Conservation (phyloP, 176 grass and related monocot genomes). For the Rhipidocladum racemiflorum region DNA sequence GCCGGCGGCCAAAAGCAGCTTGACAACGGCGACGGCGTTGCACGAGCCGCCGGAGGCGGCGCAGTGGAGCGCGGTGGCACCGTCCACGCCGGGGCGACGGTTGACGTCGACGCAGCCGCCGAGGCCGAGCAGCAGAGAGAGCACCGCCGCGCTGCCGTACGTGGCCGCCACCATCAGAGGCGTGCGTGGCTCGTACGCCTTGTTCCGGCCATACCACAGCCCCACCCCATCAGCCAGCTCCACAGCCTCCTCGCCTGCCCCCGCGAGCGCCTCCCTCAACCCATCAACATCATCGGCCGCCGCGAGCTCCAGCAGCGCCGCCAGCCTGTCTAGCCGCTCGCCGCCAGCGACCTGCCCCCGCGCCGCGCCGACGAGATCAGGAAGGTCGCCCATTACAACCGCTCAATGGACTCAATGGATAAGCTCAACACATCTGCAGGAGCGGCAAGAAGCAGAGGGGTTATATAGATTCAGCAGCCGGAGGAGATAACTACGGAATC, state of each 20-base stretch:
- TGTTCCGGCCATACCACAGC: slow-evolving; percentile 71
- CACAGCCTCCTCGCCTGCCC: slow-evolving; percentile 4
- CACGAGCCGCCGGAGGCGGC: slow-evolving; percentile 59
- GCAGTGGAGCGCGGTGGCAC: slow-evolving; percentile 73
- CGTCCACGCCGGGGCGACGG: slow-evolving; percentile 33
- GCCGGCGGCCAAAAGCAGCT: slow-evolving; percentile 59
- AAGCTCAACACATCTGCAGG: slow-evolving; percentile 31
- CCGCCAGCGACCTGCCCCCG: slow-evolving; percentile 20
- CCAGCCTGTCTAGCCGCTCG: slow-evolving; percentile 33
- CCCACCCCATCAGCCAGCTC: slow-evolving; percentile 52
- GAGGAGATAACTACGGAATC: slow-evolving; percentile 26
- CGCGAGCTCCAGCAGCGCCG: slow-evolving; percentile 64
- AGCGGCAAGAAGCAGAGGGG: background rate
- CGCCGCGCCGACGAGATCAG: slow-evolving; percentile 32
- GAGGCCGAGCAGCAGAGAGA: slow-evolving; percentile 48
- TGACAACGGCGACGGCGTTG: slow-evolving; percentile 49
- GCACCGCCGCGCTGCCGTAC: slow-evolving; percentile 56
- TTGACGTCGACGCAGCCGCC: slow-evolving; percentile 54
- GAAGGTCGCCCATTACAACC: slow-evolving; percentile 36
- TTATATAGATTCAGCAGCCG: slow-evolving; percentile 31
- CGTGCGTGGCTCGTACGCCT: slow-evolving; percentile 65
- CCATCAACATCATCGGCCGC: slow-evolving; percentile 52
- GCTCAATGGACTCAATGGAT: background rate
- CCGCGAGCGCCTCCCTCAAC: slow-evolving; percentile 25
- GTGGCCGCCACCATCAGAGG: slow-evolving; percentile 86